Evolutionary conservation across 371 early-diverging fungal genomes (phyloP).

Genomic region (Mortierella sp.): DNA sequence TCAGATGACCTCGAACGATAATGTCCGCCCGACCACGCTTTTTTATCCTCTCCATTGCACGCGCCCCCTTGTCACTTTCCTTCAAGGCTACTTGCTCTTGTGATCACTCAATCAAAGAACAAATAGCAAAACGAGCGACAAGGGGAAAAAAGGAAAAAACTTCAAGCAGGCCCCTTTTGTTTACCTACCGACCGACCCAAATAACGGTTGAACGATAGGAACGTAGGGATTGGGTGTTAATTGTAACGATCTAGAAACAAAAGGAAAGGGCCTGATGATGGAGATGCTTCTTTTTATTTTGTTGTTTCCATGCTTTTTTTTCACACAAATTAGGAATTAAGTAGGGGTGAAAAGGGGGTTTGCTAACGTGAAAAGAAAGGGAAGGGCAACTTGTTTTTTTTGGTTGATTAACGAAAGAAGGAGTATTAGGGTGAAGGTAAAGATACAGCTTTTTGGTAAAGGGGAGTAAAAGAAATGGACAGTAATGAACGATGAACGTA

Average conservation of each 20-base stretch:
- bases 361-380: conserved; percentile 4
- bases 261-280: not conserved
- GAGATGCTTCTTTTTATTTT: conserved; percentile 8
- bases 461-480: not conserved
- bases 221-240: no score
- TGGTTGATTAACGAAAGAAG: not conserved
- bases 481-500: not conserved
- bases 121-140: no score
- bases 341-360: no score
- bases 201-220: no score
- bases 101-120: not conserved
- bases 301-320: not conserved
- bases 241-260: not conserved
- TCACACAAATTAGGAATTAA: conserved; percentile 6
- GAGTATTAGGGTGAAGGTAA: not conserved
- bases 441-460: not conserved
- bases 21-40: not conserved
- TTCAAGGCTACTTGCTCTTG: not conserved
- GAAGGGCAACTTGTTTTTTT: not conserved
- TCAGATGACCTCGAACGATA: conserved; percentile 14
- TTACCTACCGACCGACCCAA: no score
- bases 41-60: not conserved
- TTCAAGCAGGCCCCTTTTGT: no score
- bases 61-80: not conserved
- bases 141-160: no score